phyloP scores from a whole-genome alignment of 2,329 filamentous ascomycete genomes.

The Neophaeococcomyces aloes region DNA sequence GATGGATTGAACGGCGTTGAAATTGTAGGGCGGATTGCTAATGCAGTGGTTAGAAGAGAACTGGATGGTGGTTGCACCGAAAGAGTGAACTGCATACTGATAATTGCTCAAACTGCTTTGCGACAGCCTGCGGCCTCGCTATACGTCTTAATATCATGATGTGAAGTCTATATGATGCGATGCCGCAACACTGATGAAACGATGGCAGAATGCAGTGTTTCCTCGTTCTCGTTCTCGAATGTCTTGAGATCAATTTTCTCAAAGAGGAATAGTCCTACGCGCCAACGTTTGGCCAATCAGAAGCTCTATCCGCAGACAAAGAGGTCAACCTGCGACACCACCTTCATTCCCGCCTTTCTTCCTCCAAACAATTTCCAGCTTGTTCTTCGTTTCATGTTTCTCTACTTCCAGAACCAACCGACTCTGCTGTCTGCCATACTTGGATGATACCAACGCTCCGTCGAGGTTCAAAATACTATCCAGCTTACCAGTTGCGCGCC shows the following conservation, averaged over 20 bases:
- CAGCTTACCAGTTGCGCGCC: slow-evolving; percentile 4
- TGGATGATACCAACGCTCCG: background rate
- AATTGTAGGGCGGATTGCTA: slow-evolving; percentile 15
- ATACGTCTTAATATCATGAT: slow-evolving; percentile 19
- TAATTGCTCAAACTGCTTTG: slow-evolving; percentile 9
- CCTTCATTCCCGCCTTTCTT: background rate
- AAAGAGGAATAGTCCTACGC: slow-evolving; percentile 1
- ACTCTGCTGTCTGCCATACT: background rate
- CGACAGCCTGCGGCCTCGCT: slow-evolving; percentile 19
- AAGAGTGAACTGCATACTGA: background rate
- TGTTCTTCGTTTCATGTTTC: slow-evolving; percentile 7
- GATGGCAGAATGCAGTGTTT: background rate
- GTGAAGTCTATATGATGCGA: slow-evolving; percentile 3
- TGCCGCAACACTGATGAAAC: slow-evolving; percentile 16
- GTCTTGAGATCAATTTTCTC: slow-evolving; percentile 3
- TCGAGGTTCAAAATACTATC: slow-evolving; percentile 1
- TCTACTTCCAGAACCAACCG: slow-evolving; percentile 6
- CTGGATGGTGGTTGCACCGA: background rate
- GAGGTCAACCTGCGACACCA: slow-evolving; percentile 2
- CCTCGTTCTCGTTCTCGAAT: background rate
- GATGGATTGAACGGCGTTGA: slow-evolving; percentile 17
- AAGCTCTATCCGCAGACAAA: background rate
- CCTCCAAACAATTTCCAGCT: slow-evolving; percentile 4
- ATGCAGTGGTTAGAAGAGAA: background rate
- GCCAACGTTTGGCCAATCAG: slow-evolving; percentile 2